Percentiles rank a stretch among this genome's conserved stretches.
These are phyloP conservation scores for Yueomyces sp. DNA, from an alignment of 1,139 yeast species.

Conservation along the genomic window DNA sequence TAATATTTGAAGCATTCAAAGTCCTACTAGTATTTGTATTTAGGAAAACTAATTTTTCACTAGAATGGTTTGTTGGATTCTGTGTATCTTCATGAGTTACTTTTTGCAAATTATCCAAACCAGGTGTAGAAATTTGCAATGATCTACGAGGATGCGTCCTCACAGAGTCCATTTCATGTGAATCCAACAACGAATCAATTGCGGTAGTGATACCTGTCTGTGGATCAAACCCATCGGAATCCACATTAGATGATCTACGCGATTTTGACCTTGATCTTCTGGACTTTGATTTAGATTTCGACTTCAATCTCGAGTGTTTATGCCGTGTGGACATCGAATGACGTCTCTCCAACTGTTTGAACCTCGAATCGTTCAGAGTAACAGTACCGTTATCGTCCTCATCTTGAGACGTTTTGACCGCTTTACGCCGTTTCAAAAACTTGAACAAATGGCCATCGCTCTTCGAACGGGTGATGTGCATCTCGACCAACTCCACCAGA, in stretches of 20 bases:
- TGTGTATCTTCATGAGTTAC: constrained; percentile 1
- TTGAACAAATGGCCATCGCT: background rate
- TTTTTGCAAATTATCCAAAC: constrained; percentile 9
- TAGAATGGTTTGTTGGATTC: background rate
- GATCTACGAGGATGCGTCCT: constrained; percentile 7
- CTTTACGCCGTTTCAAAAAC: background rate
- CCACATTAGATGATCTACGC: constrained; percentile 5
- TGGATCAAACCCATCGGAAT: constrained; percentile 1
- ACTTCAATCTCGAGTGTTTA: background rate
- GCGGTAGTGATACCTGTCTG: constrained; percentile 1
- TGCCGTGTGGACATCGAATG: background rate
- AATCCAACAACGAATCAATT: background rate
- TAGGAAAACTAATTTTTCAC: background rate
- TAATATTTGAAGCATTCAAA: constrained; percentile 4
- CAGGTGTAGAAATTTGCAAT: constrained; percentile 13
- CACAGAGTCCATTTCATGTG: background rate
- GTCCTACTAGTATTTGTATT: background rate
- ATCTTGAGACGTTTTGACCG: background rate
- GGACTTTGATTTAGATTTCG: constrained; percentile 3
- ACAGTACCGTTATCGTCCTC: background rate
- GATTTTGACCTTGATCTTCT: background rate
- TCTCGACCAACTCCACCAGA: background rate
- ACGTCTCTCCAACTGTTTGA: background rate
- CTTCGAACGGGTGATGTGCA: background rate
- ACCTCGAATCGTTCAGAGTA: background rate